Percentiles rank a stretch among this genome's conserved stretches.
These are phyloP conservation scores for Royoungia palumana DNA, from an alignment of 768 basidiomycete species.

Conservation along the genomic window DNA sequence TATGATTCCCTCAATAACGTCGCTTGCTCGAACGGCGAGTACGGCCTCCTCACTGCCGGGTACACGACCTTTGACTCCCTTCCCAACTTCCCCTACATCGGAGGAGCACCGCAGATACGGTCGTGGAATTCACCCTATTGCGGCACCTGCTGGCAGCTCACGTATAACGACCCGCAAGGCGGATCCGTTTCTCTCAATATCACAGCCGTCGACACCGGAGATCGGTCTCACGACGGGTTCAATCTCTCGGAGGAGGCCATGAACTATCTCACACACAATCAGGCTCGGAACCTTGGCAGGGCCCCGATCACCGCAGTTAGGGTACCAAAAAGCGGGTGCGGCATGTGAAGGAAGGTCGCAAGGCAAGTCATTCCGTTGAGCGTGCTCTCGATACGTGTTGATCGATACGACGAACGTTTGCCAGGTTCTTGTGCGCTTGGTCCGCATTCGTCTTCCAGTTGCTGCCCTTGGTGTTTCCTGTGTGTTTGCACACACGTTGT, in stretches of 20 bases:
- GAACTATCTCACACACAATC: conserved; percentile 32
- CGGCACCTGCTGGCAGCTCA: conserved; percentile 59
- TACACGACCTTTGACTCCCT: conserved; percentile 50
- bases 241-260: conserved; percentile 35
- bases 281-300: conserved; percentile 27
- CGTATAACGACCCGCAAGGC: conserved; percentile 36
- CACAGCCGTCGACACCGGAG: conserved; percentile 50
- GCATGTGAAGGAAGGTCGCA: conserved; percentile 2
- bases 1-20: conserved; percentile 39
- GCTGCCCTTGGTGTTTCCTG: background rate
- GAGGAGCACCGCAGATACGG: conserved; percentile 48
- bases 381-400: background rate
- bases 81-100: conserved; percentile 59
- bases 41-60: conserved; percentile 45
- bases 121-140: conserved; percentile 53
- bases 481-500: background rate
- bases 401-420: background rate
- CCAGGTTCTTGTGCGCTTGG: background rate
- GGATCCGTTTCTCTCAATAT: conserved; percentile 41
- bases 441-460: background rate
- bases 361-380: background rate
- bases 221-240: conserved; percentile 28
- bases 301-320: conserved; percentile 21
- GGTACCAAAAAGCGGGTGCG: conserved; percentile 12
- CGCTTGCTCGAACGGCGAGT: conserved; percentile 49